Evolutionary conservation across 768 basidiomycete genomes (phyloP).

Genomic region (Mycena leptocephala): DNA sequence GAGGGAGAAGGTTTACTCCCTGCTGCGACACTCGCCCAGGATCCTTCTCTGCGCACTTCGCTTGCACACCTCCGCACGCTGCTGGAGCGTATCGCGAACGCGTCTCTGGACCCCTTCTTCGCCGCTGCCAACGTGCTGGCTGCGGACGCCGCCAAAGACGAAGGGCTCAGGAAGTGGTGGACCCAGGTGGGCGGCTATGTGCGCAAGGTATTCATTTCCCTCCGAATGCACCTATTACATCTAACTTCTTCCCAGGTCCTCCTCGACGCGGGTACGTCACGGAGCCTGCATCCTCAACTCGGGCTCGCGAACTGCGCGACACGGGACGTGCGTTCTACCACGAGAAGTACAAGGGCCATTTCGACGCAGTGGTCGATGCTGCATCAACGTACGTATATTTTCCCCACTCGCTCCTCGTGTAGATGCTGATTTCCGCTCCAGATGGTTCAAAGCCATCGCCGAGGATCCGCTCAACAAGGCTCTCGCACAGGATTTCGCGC

Average conservation of each 20-base stretch:
- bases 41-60: too few species aligned
- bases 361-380: constrained; percentile 84
- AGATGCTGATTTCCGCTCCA: constrained; percentile 38
- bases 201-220: constrained; percentile 68
- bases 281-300: constrained; percentile 79
- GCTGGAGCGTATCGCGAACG: too few species aligned
- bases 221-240: not conserved
- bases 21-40: too few species aligned
- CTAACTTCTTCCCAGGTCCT: constrained; percentile 65
- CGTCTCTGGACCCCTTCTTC: too few species aligned
- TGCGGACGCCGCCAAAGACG: constrained; percentile 82
- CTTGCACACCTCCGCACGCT: too few species aligned
- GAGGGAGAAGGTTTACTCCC: too few species aligned
- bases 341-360: constrained; percentile 80
- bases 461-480: too few species aligned
- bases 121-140: constrained; percentile 82
- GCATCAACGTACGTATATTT: constrained; percentile 47
- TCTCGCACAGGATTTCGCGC: too few species aligned
- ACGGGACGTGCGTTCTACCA: too few species aligned
- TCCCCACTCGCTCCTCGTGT: too few species aligned
- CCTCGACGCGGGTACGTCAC: constrained; percentile 88
- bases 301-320: constrained; percentile 73
- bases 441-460: too few species aligned
- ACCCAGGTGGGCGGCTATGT: too few species aligned
- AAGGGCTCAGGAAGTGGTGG: constrained; percentile 86